Base-by-base conservation (phyloP, 2,329 filamentous ascomycete species). In the Ceratocystis destructans region DNA sequence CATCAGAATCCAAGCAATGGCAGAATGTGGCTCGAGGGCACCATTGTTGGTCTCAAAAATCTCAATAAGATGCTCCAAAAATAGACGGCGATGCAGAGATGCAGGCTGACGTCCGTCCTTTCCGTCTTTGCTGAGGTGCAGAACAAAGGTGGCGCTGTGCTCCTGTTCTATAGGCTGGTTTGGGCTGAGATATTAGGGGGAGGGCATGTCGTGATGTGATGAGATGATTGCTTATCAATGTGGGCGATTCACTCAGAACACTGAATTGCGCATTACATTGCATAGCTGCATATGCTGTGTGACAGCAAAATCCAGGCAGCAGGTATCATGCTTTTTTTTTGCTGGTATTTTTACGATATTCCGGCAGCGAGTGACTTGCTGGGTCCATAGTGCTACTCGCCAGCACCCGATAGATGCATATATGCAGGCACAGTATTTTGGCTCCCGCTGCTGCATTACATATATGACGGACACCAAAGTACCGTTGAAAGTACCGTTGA, bases 391-490 rank as follows among this genome's bases (percentile, higher is more conserved):
- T 41, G 10, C 37, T 22, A 50, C 48, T 50, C 17, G 3, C 12
- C 48, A 25, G 5, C 6, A 53, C 48, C 22, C 20, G 48, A 12
- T 59, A 59, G 15, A 37, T 59, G 55, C 55, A 59, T 59, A 59
- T 59, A 59, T 59, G 55, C 55, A 59, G 55, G 55, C 28, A 59
- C 55, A 59, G n/a, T 50, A 50, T 10, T 37, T 59, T 59, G 20
- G 31, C n/a, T 59, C 28, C 55, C 28, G 55, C 28, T 8, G 28
- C 8, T 37, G 55, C 28, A 53, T 53, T 53, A 25, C 48, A 22
- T 53, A 59, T 33, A 59, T 59, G n/a, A 15, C 25, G 15, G 22
- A 12, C 22, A 41, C 37, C 37, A 20, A 50, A 50, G 48, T 50
- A 20, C 48, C 48, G 48, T 10, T 10, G 8, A 20, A 50, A 50